Percentiles rank a stretch among this genome's conserved stretches.
Conservation (phyloP, 2,329 filamentous ascomycete species). For the Pseudovirgaria hyperparasitica region DNA sequence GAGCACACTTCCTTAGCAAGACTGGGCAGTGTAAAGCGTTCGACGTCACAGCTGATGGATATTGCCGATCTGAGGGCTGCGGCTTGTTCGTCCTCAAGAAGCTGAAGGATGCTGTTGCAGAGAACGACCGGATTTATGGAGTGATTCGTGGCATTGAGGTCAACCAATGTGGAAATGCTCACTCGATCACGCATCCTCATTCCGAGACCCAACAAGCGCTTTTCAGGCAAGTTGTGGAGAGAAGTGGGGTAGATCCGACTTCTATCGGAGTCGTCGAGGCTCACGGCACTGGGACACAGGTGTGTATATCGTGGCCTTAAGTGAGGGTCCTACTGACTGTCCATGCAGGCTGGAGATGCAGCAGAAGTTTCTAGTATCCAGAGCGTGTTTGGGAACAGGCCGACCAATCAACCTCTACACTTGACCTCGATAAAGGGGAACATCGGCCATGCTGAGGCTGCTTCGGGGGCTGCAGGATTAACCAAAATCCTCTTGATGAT, state of each 20-base stretch:
- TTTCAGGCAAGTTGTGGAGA: conserved; percentile 5
- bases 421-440: conserved; percentile 20
- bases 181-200: conserved; percentile 8
- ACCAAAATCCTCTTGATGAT: conserved; percentile 23
- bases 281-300: conserved; percentile 10
- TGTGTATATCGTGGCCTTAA: too few species aligned
- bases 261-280: conserved; percentile 9
- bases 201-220: conserved; percentile 7
- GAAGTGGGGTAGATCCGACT: conserved; percentile 4
- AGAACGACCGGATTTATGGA: conserved; percentile 36
- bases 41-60: conserved; percentile 34
- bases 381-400: conserved; percentile 8
- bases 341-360: conserved; percentile 13
- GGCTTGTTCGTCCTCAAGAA: conserved; percentile 39
- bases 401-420: conserved; percentile 9
- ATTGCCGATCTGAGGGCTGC: conserved; percentile 40
- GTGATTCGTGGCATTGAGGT: conserved; percentile 21
- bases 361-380: conserved; percentile 11
- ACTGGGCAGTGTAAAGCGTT: conserved; percentile 34
- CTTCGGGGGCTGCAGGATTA: conserved; percentile 16
- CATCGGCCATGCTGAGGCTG: conserved; percentile 24
- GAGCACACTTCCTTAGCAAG: conserved; percentile 29
- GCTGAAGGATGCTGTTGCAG: conserved; percentile 35
- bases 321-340: too few species aligned
- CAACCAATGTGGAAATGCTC: conserved; percentile 8